Evolutionary conservation across 345 rosid species (phyloP).

Genomic region (Clausena lansium): DNA sequence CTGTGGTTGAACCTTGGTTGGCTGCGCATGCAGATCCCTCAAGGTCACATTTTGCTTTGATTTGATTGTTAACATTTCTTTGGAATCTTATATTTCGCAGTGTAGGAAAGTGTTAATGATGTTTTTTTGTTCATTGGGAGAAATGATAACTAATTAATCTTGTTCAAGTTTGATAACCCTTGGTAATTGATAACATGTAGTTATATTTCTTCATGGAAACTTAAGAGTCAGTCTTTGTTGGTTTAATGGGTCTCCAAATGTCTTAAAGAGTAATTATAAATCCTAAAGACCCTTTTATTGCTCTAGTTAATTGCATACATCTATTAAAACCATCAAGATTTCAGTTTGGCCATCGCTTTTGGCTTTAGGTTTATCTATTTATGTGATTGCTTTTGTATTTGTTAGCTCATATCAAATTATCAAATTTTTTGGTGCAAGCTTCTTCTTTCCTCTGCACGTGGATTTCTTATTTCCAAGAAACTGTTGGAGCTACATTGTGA

Average conservation of each 20-base stretch:
- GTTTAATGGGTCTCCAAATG: neutral
- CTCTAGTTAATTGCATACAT: neutral
- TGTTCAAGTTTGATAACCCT: neutral
- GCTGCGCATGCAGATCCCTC: conserved; percentile 94
- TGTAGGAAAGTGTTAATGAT: neutral
- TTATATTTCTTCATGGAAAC: neutral
- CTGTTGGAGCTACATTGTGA: neutral
- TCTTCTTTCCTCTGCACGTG: neutral
- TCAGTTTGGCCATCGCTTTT: neutral
- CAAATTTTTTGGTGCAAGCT: neutral
- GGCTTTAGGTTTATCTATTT: neutral
- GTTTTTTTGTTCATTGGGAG: neutral
- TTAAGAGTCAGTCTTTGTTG: neutral
- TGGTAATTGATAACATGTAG: neutral
- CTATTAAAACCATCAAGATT: neutral
- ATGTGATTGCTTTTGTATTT: neutral
- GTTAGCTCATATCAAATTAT: neutral
- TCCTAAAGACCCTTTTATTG: neutral
- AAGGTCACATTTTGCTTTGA: conserved; percentile 44
- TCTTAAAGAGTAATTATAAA: neutral
- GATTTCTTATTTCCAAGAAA: neutral
- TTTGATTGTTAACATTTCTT: neutral
- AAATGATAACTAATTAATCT: neutral
- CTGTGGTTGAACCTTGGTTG: conserved; percentile 95
- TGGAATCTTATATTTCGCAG: neutral